phyloP scores from a whole-genome alignment of 2,329 filamentous ascomycete species.

The Metarhizium robertsii region DNA sequence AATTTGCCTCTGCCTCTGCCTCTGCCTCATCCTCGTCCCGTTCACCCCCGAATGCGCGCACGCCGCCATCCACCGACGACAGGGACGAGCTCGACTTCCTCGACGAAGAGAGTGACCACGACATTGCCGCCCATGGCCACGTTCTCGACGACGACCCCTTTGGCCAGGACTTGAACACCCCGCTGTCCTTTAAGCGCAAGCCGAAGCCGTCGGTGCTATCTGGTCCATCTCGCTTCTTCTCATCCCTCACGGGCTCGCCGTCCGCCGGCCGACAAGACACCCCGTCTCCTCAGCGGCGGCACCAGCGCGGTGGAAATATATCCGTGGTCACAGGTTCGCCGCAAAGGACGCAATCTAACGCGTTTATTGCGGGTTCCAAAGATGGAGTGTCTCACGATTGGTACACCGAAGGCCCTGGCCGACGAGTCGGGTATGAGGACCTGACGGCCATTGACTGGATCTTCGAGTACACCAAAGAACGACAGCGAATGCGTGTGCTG shows the following conservation, averaged over 20 bases:
- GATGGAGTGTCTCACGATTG: conserved; percentile 57
- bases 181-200: conserved; percentile 64
- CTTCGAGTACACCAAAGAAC: conserved; percentile 95
- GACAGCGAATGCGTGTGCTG: conserved; percentile 74
- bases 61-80: conserved; percentile 23
- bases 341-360: conserved; percentile 4
- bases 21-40: conserved; percentile 27
- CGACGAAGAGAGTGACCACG: conserved; percentile 28
- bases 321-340: conserved; percentile 9
- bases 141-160: conserved; percentile 49
- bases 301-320: neutral
- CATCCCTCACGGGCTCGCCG: conserved; percentile 31
- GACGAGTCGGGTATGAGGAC: conserved; percentile 90
- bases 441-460: conserved; percentile 99
- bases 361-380: conserved; percentile 24
- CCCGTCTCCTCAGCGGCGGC: neutral
- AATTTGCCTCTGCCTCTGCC: conserved; percentile 24
- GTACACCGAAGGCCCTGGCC: conserved; percentile 81
- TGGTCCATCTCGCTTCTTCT: conserved; percentile 37
- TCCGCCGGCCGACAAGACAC: neutral
- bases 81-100: conserved; percentile 39
- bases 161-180: conserved; percentile 36
- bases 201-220: conserved; percentile 42
- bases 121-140: conserved; percentile 18
- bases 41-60: conserved; percentile 14